Evolutionary conservation across 768 basidiomycete genomes (phyloP).

Genomic region (Baorangia bicolor): DNA sequence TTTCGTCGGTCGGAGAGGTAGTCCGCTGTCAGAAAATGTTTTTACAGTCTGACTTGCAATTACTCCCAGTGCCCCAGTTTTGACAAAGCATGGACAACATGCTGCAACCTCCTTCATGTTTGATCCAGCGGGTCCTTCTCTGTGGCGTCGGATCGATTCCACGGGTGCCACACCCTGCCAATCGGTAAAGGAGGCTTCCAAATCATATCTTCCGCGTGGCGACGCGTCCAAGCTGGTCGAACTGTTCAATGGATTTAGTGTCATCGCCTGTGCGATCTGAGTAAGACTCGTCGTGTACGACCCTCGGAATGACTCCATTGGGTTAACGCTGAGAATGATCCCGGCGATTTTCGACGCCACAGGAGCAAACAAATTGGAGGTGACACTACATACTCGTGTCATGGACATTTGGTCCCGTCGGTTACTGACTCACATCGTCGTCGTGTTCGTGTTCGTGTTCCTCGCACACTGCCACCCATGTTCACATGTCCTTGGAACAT

Average conservation of each 20-base stretch:
- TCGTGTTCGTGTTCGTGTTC: neutral
- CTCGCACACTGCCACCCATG: neutral
- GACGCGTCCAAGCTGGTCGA: neutral
- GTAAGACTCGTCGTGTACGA: neutral
- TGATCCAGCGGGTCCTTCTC: neutral
- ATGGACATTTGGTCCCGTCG: neutral
- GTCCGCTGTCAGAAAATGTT: neutral
- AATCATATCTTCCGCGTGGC: neutral
- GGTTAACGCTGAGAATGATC: slow-evolving; percentile 5
- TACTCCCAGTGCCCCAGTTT: neutral
- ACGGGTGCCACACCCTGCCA: neutral
- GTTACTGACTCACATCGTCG: neutral
- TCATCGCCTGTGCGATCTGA: slow-evolving; percentile 1
- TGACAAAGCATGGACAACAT: neutral
- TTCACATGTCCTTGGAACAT: neutral
- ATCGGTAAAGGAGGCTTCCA: neutral
- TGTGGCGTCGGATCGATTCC: neutral
- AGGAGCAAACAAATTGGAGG: neutral
- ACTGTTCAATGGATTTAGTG: neutral
- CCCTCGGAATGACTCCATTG: neutral
- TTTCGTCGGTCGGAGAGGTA: too few relatives aligned
- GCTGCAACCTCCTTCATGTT: neutral
- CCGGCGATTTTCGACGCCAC: neutral
- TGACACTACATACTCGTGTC: neutral
- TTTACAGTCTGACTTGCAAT: neutral